phyloP scores from a whole-genome alignment of 2,329 filamentous ascomycete genomes.

The Neonectria hederae region DNA sequence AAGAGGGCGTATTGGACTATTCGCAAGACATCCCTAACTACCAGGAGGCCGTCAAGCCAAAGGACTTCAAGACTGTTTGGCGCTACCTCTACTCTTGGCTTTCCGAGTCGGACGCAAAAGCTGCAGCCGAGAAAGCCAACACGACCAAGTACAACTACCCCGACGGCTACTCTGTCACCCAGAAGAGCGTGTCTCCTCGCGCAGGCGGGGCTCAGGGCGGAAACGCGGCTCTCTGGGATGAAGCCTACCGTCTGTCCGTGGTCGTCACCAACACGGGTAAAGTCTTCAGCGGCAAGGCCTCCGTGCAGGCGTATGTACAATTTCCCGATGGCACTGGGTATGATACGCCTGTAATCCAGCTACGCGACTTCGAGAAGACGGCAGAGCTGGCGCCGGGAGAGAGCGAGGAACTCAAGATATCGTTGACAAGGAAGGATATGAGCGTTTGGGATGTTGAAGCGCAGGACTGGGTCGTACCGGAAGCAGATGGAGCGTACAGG shows the following conservation, averaged over 20 bases:
- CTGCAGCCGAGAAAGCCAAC: constrained; percentile 49
- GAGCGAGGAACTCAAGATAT: constrained; percentile 63
- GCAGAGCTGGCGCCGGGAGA: constrained; percentile 61
- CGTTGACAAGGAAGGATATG: constrained; percentile 72
- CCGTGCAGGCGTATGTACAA: constrained; percentile 58
- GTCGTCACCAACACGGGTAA: constrained; percentile 64
- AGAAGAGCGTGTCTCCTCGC: constrained; percentile 52
- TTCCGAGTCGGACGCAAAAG: constrained; percentile 49
- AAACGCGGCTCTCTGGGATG: constrained; percentile 71
- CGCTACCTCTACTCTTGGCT: constrained; percentile 79
- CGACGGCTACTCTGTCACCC: constrained; percentile 66
- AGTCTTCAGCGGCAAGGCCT: constrained; percentile 54
- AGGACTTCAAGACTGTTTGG: constrained; percentile 65
- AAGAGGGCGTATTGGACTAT: constrained; percentile 56
- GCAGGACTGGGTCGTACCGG: constrained; percentile 73
- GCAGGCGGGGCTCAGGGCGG: constrained; percentile 77
- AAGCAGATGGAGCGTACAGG: constrained; percentile 48
- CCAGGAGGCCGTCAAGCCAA: constrained; percentile 66
- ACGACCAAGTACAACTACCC: constrained; percentile 68
- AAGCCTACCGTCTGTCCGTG: constrained; percentile 54
- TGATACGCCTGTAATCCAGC: constrained; percentile 74
- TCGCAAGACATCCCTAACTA: constrained; percentile 62
- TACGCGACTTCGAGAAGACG: constrained; percentile 79
- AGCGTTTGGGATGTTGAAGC: constrained; percentile 75
- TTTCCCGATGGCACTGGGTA: constrained; percentile 50